These are phyloP conservation scores for Chlorella vulgaris DNA, from an alignment of 139 green algal species.

Conservation along the genomic window DNA sequence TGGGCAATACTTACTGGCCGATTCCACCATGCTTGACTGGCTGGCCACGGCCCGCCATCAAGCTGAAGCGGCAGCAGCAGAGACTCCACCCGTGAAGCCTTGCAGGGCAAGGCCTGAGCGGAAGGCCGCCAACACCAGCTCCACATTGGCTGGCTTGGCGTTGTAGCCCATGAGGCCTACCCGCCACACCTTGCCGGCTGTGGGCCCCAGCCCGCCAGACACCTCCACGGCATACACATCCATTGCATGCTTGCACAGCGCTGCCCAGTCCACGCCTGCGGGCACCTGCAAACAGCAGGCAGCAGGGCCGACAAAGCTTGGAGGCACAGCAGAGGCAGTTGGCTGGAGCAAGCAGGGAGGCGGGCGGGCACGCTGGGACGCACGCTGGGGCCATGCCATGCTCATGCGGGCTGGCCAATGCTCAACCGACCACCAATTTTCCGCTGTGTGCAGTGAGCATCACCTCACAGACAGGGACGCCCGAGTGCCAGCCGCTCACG, in stretches of 20 bases:
- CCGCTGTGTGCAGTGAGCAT: no score
- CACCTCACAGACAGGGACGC: no score
- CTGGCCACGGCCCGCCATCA: neutral
- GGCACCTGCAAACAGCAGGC: slow-evolving; percentile 59
- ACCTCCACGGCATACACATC: slow-evolving; percentile 76
- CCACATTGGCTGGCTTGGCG: slow-evolving; percentile 77
- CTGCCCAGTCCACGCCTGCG: slow-evolving; percentile 80
- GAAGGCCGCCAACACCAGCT: slow-evolving; percentile 82
- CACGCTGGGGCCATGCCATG: no score
- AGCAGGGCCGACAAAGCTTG: no score
- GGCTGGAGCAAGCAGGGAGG: no score
- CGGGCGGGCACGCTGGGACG: no score
- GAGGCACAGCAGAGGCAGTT: no score
- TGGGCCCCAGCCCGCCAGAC: slow-evolving; percentile 79
- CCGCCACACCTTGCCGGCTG: slow-evolving; percentile 79
- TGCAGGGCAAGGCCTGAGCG: slow-evolving; percentile 80
- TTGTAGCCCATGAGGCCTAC: slow-evolving; percentile 91
- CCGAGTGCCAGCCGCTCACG: no score
- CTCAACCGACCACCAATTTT: no score
- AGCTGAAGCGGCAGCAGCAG: neutral
- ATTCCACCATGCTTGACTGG: neutral
- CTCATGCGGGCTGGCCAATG: no score
- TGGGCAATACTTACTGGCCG: no score
- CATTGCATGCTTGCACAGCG: slow-evolving; percentile 85
- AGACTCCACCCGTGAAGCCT: slow-evolving; percentile 41